Conservation (phyloP, 2,329 filamentous ascomycete genomes). For the Epicoccum sorghinum region DNA sequence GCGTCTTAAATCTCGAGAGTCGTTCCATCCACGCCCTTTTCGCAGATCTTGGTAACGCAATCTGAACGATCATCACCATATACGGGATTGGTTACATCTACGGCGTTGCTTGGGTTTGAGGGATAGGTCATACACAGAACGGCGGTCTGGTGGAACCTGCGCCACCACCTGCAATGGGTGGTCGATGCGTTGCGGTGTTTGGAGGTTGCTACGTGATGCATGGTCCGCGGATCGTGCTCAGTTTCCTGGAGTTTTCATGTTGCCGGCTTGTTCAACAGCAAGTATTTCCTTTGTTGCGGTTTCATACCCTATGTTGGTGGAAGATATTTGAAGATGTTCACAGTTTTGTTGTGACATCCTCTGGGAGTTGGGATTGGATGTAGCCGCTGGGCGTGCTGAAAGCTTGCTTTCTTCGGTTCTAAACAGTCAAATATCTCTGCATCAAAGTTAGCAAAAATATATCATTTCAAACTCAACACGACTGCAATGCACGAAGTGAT, state of each 20-base stretch:
- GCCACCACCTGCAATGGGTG: constrained; percentile 21
- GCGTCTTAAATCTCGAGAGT: constrained; percentile 21
- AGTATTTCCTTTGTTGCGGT: constrained; percentile 26
- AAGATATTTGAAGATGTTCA: constrained; percentile 20
- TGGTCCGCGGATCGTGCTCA: constrained; percentile 11
- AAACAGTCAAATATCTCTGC: constrained; percentile 33
- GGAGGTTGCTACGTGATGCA: background rate
- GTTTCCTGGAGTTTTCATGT: constrained; percentile 17
- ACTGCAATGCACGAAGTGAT: background rate
- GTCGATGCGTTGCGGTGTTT: constrained; percentile 24
- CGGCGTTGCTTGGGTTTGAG: constrained; percentile 41
- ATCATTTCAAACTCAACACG: constrained; percentile 19
- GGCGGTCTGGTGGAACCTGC: constrained; percentile 43
- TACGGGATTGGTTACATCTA: constrained; percentile 35
- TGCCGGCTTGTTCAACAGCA: constrained; percentile 10
- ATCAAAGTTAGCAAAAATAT: constrained; percentile 37
- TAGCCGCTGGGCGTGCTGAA: constrained; percentile 44
- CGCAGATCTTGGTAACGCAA: constrained; percentile 43
- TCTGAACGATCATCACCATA: constrained; percentile 45
- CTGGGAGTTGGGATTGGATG: constrained; percentile 25
- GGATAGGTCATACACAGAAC: constrained; percentile 31
- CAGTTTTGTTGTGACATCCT: constrained; percentile 21
- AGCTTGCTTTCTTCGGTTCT: constrained; percentile 28
- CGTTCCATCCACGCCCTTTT: constrained; percentile 24
- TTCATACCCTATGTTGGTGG: constrained; percentile 25